These are phyloP conservation scores for Phytophthora nicotianae DNA, from an alignment of 352 stramenopile genomes.

Conservation along the genomic window DNA sequence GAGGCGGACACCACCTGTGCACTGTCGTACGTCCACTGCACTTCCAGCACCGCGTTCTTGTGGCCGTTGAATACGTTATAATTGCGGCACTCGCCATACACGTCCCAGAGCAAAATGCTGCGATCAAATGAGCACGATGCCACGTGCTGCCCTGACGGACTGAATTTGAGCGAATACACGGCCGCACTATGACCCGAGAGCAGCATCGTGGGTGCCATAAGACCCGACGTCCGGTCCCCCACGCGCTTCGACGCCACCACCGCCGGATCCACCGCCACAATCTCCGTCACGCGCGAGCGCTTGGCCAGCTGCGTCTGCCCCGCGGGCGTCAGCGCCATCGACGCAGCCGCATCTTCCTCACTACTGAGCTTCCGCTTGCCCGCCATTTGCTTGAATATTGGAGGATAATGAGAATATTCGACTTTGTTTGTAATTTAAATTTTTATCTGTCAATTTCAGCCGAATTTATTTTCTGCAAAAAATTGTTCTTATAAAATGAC, in stretches of 20 bases:
- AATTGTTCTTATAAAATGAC: not conserved
- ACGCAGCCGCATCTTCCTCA: slow-evolving; percentile 21
- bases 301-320: slow-evolving; percentile 56
- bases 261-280: slow-evolving; percentile 69
- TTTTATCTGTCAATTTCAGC: too few relatives aligned
- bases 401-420: too few relatives aligned
- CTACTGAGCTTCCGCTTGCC: slow-evolving; percentile 34
- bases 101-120: slow-evolving; percentile 90
- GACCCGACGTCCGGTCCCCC: slow-evolving; percentile 65
- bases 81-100: slow-evolving; percentile 91
- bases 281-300: slow-evolving; percentile 69
- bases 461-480: too few relatives aligned
- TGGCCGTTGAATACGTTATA: slow-evolving; percentile 94
- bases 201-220: slow-evolving; percentile 78
- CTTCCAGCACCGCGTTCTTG: slow-evolving; percentile 95
- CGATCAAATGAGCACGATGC: slow-evolving; percentile 78
- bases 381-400: slow-evolving; percentile 17
- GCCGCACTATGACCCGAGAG: slow-evolving; percentile 76
- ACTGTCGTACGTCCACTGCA: slow-evolving; percentile 92
- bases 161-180: slow-evolving; percentile 85
- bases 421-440: too few relatives aligned
- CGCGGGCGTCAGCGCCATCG: slow-evolving; percentile 34
- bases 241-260: slow-evolving; percentile 62
- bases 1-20: slow-evolving; percentile 89
- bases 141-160: slow-evolving; percentile 67